phyloP scores from a whole-genome alignment of 176 grass and related monocot species.

The Aegilops speltoides region DNA sequence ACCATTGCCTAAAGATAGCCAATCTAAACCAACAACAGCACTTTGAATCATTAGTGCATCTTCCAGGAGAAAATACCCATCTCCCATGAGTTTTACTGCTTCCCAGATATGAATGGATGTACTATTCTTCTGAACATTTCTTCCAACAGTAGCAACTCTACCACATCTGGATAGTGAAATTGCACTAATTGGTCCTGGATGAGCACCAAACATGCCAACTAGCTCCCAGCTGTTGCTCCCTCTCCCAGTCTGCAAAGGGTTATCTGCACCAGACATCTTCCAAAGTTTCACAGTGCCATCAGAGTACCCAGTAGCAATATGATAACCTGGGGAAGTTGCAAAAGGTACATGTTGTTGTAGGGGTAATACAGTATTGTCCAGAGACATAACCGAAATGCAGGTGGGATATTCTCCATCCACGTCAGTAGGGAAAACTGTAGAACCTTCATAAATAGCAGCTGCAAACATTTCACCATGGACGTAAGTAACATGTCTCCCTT shows the following conservation, averaged over 20 bases:
- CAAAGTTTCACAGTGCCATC: constrained; percentile 80
- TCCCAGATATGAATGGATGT: constrained; percentile 81
- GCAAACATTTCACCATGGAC: constrained; percentile 48
- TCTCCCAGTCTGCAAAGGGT: constrained; percentile 38
- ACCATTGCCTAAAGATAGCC: constrained; percentile 79
- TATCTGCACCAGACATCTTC: constrained; percentile 51
- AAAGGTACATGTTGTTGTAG: constrained; percentile 49
- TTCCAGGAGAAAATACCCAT: constrained; percentile 78
- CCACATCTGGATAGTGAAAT: constrained; percentile 72
- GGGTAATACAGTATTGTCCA: constrained; percentile 51
- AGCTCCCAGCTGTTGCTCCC: constrained; percentile 61
- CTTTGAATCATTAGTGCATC: constrained; percentile 55
- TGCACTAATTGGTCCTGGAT: constrained; percentile 50
- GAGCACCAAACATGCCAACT: constrained; percentile 66
- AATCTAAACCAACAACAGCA: constrained; percentile 69
- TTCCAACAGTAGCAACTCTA: constrained; percentile 68
- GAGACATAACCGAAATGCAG: constrained; percentile 51
- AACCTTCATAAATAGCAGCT: constrained; percentile 49
- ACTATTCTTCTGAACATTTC: constrained; percentile 38
- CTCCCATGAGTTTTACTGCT: constrained; percentile 52
- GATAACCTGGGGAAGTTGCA: constrained; percentile 45
- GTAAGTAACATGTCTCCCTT: constrained; percentile 52
- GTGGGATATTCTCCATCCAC: constrained; percentile 53
- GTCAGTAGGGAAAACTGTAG: constrained; percentile 53
- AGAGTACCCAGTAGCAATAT: constrained; percentile 82